Percentiles rank a stretch among this genome's conserved stretches.
Conservation (phyloP, 306 rosid species). For the Senna tora region DNA sequence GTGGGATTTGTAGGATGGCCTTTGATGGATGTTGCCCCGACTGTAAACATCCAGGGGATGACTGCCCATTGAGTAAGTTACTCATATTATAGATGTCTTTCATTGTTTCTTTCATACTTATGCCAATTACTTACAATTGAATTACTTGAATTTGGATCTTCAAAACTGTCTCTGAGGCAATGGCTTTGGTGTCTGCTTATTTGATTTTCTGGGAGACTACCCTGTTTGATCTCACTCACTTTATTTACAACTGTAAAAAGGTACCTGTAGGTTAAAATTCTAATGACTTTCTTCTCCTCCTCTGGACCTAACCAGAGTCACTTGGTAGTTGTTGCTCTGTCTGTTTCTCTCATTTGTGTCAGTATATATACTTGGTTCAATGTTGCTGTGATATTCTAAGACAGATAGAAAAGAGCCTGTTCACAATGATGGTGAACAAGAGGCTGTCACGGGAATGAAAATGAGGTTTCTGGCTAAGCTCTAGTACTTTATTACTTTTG, state of each 20-base stretch:
- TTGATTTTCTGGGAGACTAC: background rate
- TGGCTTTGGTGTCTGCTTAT: background rate
- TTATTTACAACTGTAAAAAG: background rate
- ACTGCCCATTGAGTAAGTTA: constrained; percentile 84
- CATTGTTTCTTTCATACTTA: background rate
- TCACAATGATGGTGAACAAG: background rate
- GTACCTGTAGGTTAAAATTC: background rate
- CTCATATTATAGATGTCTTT: background rate
- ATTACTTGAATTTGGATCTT: constrained; percentile 16
- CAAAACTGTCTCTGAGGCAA: constrained; percentile 8
- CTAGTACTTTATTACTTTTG: background rate
- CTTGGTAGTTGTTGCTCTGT: background rate
- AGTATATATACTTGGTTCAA: background rate
- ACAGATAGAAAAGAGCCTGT: background rate
- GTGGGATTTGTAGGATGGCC: constrained; percentile 96
- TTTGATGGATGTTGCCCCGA: constrained; percentile 96
- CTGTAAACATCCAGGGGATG: constrained; percentile 92
- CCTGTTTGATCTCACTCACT: background rate
- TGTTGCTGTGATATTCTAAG: background rate
- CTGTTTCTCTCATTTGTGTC: background rate
- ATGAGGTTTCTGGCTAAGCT: background rate
- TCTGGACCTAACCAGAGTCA: background rate
- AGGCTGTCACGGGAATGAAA: background rate
- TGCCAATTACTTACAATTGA: background rate
- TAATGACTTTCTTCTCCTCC: background rate